Evolutionary conservation across 106 monocot genomes (phyloP).

Genomic region (Narthecium ossifragum): DNA sequence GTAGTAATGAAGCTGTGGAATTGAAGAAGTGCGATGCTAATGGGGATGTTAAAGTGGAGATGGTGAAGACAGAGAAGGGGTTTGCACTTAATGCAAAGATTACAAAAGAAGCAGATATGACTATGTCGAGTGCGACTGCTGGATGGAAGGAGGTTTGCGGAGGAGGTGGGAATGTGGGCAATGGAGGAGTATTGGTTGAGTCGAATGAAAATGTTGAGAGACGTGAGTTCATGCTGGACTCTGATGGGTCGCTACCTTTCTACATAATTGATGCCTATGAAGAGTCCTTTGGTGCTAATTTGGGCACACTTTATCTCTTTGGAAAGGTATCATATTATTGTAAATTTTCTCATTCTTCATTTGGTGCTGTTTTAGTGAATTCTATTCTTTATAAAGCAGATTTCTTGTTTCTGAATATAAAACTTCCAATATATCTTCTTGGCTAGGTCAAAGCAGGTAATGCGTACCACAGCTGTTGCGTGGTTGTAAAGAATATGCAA

Average conservation of each 20-base stretch:
- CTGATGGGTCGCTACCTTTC: conserved; percentile 70
- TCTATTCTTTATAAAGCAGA: too few species aligned
- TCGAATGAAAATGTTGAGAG: conserved; percentile 35
- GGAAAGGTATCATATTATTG: conserved; percentile 51
- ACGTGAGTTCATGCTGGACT: conserved; percentile 50
- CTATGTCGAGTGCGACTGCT: conserved; percentile 39
- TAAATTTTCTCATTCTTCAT: not conserved
- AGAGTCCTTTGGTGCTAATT: conserved; percentile 72
- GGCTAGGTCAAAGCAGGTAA: conserved; percentile 67
- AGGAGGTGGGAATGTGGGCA: conserved; percentile 15
- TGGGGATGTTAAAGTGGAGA: conserved; percentile 18
- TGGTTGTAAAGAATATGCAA: conserved; percentile 88
- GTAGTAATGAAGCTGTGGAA: conserved; percentile 1
- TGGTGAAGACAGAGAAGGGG: conserved; percentile 19
- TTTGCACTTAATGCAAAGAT: conserved; percentile 56
- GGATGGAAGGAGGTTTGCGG: conserved; percentile 47
- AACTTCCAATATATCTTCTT: too few species aligned
- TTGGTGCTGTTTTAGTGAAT: too few species aligned
- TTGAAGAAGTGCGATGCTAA: conserved; percentile 12
- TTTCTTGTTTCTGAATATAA: too few species aligned
- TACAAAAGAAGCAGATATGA: conserved; percentile 28
- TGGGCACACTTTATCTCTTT: conserved; percentile 67
- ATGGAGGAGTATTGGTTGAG: conserved; percentile 12
- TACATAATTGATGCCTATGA: conserved; percentile 89
- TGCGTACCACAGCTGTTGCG: conserved; percentile 82